These are phyloP conservation scores for Talaromyces thailandensis DNA, from an alignment of 495 filamentous ascomycete genomes.

Conservation along the genomic window DNA sequence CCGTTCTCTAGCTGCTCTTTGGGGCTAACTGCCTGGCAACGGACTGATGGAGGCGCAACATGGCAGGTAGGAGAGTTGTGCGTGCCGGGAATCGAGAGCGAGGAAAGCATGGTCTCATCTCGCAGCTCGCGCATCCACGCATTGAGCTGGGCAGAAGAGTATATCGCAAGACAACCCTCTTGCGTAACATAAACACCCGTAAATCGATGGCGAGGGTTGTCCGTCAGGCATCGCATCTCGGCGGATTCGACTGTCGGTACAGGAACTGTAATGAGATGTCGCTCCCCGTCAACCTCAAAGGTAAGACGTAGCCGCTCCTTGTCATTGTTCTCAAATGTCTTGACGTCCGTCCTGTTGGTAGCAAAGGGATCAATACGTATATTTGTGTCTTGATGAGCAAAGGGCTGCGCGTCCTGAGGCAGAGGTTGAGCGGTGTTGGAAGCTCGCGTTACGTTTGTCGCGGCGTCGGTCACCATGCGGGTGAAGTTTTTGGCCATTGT, in stretches of 20 bases:
- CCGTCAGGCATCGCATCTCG: constrained; percentile 42
- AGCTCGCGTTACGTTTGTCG: constrained; percentile 27
- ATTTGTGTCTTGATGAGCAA: constrained; percentile 44
- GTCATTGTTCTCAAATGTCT: constrained; percentile 30
- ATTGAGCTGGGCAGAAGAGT: constrained; percentile 59
- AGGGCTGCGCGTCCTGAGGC: constrained; percentile 42
- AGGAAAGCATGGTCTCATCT: constrained; percentile 61
- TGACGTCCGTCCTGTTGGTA: constrained; percentile 45
- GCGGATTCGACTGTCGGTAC: constrained; percentile 45
- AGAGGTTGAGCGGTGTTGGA: constrained; percentile 27
- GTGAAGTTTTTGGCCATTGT: constrained; percentile 42
- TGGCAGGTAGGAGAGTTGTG: constrained; percentile 88
- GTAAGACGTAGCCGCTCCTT: constrained; percentile 52
- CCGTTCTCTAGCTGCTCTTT: constrained; percentile 78
- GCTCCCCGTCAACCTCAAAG: constrained; percentile 51
- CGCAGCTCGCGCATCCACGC: constrained; percentile 74
- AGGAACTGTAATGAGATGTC: constrained; percentile 53
- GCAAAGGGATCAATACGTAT: constrained; percentile 51
- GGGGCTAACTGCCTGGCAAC: constrained; percentile 78
- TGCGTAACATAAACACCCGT: constrained; percentile 63
- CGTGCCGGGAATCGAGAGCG: constrained; percentile 86
- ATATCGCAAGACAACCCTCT: constrained; percentile 62
- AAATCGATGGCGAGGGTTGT: constrained; percentile 52
- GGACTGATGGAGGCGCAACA: constrained; percentile 78
- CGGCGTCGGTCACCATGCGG: constrained; percentile 31